Base-by-base conservation (phyloP, 2,329 filamentous ascomycete genomes). In the Cordyceps farinosa region DNA sequence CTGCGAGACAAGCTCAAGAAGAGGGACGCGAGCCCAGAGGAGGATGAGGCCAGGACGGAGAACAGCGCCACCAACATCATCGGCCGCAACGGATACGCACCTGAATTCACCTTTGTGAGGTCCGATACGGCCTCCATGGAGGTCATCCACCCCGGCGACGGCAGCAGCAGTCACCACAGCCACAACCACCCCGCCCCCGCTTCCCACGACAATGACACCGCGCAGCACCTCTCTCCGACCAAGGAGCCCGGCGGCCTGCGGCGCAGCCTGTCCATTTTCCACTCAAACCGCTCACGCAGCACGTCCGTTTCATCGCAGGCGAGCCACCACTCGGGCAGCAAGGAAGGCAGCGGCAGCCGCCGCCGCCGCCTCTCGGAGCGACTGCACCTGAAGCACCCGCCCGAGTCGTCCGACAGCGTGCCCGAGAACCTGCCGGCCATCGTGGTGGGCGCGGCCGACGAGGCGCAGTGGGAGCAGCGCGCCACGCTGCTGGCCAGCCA, bases 381-480 rank as follows among this genome's bases (percentile, higher is more conserved):
- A n/a, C 78, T 96, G 65, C 87, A 90, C 74, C 80, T 94, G 62
- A 48, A 50, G 17, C 83, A 73, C 72, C 78, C 71, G 71, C 84
- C 78, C 51, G 80, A 79, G 65, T 86, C 83, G 66, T 92, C 91
- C 65, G 84, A 87, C 30, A 89, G 91, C 74, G 84, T 98, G 44
- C 94, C 95, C 1, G 76, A 83, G 60, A 84, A 96, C 76, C 82
- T 98, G 59, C 93, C 93, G 29, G 88, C 88, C 66, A 91, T 97
- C 63, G 78, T 82, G 57, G 72, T 71, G 74, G 74, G 66, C 66
- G 77, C 80, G 80, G 79, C 70, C 50, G 71, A 74, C 65, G 90
- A 96, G 79, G 86, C 86, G 64, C 84, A 90, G 77, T 99, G 95
- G 95, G 95, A 98, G 82, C 89, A 90, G 79, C 84, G 94, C 65